Evolutionary conservation across 257 asterid species (phyloP).

Genomic region (Thymus quinquecostatus): DNA sequence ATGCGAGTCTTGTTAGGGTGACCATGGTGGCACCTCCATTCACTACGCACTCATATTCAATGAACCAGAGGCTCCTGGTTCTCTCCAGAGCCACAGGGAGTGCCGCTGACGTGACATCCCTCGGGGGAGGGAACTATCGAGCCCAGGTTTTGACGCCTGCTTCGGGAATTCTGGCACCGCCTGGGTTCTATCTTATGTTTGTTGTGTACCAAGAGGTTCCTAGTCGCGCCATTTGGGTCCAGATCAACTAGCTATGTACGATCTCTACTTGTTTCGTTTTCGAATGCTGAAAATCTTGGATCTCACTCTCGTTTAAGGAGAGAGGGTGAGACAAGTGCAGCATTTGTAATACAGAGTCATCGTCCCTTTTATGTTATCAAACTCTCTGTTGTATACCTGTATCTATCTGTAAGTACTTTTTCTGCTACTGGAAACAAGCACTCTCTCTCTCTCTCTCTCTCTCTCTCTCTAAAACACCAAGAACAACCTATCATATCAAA

Average conservation of each 20-base stretch:
- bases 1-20: neutral
- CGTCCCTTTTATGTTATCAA: too few relatives aligned
- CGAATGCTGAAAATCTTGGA: too few relatives aligned
- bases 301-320: too few relatives aligned
- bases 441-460: too few relatives aligned
- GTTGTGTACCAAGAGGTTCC: constrained; percentile 25
- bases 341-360: neutral
- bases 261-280: too few relatives aligned
- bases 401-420: too few relatives aligned
- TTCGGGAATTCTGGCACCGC: constrained; percentile 17
- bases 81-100: constrained; percentile 5
- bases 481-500: neutral
- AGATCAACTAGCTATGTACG: constrained; percentile 1
- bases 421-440: neutral
- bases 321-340: neutral
- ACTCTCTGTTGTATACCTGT: too few relatives aligned
- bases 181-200: constrained; percentile 32
- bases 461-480: neutral
- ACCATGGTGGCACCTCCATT: constrained; percentile 26
- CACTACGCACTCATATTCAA: constrained; percentile 27
- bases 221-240: constrained; percentile 32
- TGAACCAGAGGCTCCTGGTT: constrained; percentile 27
- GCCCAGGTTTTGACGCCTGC: constrained; percentile 11
- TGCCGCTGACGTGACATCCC: constrained; percentile 4
- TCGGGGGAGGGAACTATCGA: constrained; percentile 24